phyloP scores from a whole-genome alignment of 2,329 filamentous ascomycete species.

The Alternaria triticimaculans region DNA sequence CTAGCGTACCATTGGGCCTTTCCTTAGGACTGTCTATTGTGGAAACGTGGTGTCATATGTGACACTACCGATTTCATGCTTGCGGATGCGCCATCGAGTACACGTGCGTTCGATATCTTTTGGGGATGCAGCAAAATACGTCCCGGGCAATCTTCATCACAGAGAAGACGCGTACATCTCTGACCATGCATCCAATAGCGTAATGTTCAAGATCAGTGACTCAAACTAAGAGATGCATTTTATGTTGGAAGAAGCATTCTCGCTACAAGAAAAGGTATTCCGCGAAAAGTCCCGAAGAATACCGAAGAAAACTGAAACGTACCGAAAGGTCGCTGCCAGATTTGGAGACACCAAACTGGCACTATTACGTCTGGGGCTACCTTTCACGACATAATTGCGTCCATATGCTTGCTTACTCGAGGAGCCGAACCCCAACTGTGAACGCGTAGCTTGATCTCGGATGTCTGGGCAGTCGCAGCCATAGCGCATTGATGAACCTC shows the following conservation, averaged over 20 bases:
- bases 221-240: neutral
- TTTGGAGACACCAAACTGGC: neutral
- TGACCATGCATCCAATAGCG: neutral
- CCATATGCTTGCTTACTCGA: neutral
- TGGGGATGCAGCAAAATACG: neutral
- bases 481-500: neutral
- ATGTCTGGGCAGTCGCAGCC: neutral
- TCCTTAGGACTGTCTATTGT: neutral
- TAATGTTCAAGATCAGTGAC: neutral
- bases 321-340: neutral
- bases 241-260: too few species aligned
- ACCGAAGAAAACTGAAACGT: neutral
- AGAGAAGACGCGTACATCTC: neutral
- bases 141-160: neutral
- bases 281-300: neutral
- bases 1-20: neutral
- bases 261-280: neutral
- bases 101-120: neutral
- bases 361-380: neutral
- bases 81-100: neutral
- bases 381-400: neutral
- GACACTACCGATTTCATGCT: neutral
- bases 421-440: neutral
- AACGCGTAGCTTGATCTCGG: neutral
- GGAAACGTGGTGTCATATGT: neutral